Evolutionary conservation across 2,329 filamentous ascomycete species (phyloP), one percentile per base, ranked within the genome.

Genomic region (Ophiocordyceps robertsii): DNA sequence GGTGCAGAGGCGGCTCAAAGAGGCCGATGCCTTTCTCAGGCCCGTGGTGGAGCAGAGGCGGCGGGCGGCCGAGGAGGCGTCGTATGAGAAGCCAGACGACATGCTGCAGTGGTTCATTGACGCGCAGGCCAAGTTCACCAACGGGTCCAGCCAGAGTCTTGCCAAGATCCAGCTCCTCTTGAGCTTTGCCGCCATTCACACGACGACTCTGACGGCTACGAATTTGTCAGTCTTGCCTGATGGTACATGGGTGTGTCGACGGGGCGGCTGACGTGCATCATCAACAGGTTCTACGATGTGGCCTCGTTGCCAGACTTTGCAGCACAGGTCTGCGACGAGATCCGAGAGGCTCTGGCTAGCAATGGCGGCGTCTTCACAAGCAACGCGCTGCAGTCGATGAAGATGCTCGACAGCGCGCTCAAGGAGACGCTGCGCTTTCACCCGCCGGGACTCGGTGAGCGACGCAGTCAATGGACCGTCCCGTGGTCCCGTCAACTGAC

Each of bases 101-200:
- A 56, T 61, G 3, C 55, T 69, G 21, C 64, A 65, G 19, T 71
- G 66, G 66, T 61, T 67, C 44, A 58, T 66, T 27, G 61, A 66
- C 11, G n/a, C 8, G 13, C 24, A 17, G n/a, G 21, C 16, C 16
- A 29, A 47, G 56, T 13, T 54, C 60, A 35, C 14, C 14, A 4
- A 53, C 55, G 13, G 38, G 24, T 39, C 65, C 41, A 76, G 59
- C 30, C 84, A 84, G 53, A 70, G 83, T 55, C 62, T 68, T 0
- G 64, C 77, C n/a, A 60, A 56, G 10, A 81, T 80, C 29, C 82
- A 89, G 53, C 71, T 85, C 31, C 70, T 93, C 2, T 84, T 88
- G 0, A 72, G 81, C 42, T 77, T 88, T 37, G 63, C 59, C 1
- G 63, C 65, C 4, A 63, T 68, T n/a, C 65, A 69, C 46, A 68